A percentile compares a stretch with the other conserved stretches of the same genome.
These are phyloP conservation scores for Syncephalis plumigaleata DNA, from an alignment of 371 early-diverging fungal genomes.

Conservation along the genomic window DNA sequence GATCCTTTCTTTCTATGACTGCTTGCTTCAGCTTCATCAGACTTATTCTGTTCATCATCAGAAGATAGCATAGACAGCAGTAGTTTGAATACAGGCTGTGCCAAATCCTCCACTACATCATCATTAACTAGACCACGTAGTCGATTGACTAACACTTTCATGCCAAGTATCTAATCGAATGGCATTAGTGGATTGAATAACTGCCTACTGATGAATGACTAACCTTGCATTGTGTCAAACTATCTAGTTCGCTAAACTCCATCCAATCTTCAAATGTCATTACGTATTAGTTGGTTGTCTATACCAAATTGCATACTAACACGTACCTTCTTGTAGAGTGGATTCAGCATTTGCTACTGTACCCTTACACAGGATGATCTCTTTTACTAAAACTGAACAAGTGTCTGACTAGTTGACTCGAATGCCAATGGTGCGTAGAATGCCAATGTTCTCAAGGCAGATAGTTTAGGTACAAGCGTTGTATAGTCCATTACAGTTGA, in stretches of 20 bases:
- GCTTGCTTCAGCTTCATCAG: constrained; percentile 6
- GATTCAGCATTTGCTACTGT: no score
- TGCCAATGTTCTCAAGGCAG: constrained; percentile 31
- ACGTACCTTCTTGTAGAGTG: no score
- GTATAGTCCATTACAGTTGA: background rate
- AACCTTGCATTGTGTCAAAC: background rate
- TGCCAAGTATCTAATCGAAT: constrained; percentile 14
- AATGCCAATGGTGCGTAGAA: constrained; percentile 25
- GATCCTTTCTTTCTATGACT: no score
- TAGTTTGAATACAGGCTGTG: constrained; percentile 30
- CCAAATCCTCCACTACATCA: constrained; percentile 15
- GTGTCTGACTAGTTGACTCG: constrained; percentile 16
- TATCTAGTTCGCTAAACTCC: constrained; percentile 13
- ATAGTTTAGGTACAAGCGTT: constrained; percentile 10
- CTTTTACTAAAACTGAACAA: constrained; percentile 36
- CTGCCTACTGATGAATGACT: background rate
- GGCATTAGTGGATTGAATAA: no score
- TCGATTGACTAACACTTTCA: constrained; percentile 35
- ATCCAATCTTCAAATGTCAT: constrained; percentile 24
- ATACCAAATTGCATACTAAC: no score
- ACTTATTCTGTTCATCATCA: constrained; percentile 33
- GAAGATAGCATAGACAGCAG: constrained; percentile 30
- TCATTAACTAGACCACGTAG: constrained; percentile 20
- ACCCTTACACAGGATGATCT: no score
- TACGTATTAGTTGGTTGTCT: no score